Evolutionary conservation across 2,329 filamentous ascomycete species (phyloP).

Genomic region (Akanthomyces dipterigenus): DNA sequence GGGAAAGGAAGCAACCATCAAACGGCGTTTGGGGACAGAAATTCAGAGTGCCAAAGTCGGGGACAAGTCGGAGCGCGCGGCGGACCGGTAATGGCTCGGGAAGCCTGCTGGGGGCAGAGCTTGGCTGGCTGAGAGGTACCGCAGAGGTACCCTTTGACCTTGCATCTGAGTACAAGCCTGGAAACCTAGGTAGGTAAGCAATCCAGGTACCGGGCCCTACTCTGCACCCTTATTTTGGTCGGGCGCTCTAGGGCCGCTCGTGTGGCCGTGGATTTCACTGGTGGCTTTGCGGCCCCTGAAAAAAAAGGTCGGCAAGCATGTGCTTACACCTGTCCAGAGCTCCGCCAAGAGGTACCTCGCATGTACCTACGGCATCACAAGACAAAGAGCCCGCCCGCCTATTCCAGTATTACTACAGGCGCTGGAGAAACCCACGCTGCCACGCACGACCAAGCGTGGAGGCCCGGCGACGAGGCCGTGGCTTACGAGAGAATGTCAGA

Average conservation of each 20-base stretch:
- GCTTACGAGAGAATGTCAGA: conserved; percentile 12
- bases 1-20: background rate
- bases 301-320: background rate
- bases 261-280: background rate
- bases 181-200: too few relatives aligned
- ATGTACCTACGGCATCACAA: background rate
- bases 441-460: background rate
- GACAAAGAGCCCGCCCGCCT: background rate
- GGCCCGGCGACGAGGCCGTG: background rate
- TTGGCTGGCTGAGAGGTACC: background rate
- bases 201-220: background rate
- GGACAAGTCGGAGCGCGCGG: conserved; percentile 14
- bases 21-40: background rate
- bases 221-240: background rate
- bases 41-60: conserved; percentile 2
- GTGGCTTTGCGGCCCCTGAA: background rate
- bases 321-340: background rate
- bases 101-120: background rate
- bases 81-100: conserved; percentile 14
- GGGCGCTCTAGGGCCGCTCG: background rate
- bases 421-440: conserved; percentile 6
- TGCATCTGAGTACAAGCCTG: background rate
- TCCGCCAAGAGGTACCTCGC: background rate
- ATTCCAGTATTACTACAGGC: conserved; percentile 12
- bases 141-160: background rate